Evolutionary conservation across 1,284 basidiomycete genomes (phyloP).

Genomic region (Puccinia horiana): DNA sequence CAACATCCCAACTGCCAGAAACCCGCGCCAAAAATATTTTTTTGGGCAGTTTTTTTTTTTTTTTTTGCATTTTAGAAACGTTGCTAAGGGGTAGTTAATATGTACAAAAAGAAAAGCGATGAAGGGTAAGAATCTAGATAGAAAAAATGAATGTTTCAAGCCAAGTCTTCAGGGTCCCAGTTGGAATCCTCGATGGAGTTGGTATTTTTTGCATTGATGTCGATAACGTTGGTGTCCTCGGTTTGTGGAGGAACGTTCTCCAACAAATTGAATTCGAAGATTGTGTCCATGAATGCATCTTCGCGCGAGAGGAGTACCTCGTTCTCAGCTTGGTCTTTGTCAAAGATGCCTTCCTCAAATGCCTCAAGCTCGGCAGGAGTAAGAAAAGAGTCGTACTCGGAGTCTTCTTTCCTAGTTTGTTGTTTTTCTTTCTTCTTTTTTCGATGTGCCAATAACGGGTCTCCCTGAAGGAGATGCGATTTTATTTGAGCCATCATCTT

Average conservation of each 20-base stretch:
- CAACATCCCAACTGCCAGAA: no score
- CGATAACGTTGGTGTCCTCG: background rate
- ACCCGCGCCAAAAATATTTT: no score
- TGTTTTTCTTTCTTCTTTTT: background rate
- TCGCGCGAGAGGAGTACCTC: background rate
- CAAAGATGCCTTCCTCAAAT: background rate
- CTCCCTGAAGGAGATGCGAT: background rate
- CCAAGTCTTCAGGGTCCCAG: background rate
- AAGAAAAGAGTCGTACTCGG: background rate
- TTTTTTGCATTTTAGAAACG: no score
- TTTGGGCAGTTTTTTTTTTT: no score
- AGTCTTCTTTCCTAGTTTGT: background rate
- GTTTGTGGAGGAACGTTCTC: background rate
- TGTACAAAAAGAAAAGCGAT: no score
- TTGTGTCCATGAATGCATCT: background rate
- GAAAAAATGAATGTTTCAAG: no score
- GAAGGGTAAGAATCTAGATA: no score
- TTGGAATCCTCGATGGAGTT: conserved; percentile 1
- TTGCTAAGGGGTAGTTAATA: no score
- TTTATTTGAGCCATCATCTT: no score
- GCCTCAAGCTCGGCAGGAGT: background rate
- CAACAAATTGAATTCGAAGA: conserved; percentile 10
- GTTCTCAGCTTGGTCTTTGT: background rate
- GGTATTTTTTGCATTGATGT: background rate
- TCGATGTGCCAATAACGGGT: background rate